Conservation (phyloP, 2,329 filamentous ascomycete species). For the Colletotrichum sp. region DNA sequence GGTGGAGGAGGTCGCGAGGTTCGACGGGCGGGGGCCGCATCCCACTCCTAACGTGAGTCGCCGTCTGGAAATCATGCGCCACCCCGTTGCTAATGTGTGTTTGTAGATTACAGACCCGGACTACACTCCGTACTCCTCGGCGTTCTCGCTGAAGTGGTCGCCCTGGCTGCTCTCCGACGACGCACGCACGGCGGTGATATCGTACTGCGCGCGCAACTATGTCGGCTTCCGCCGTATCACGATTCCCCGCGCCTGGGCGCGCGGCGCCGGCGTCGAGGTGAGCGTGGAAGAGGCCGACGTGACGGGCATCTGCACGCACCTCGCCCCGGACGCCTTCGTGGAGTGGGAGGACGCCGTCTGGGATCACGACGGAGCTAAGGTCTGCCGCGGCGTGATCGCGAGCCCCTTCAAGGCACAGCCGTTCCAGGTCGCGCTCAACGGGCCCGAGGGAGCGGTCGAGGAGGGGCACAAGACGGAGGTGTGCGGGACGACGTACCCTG, state of each 20-base stretch:
- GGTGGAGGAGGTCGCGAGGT: slow-evolving; percentile 55
- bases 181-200: slow-evolving; percentile 48
- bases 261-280: slow-evolving; percentile 39
- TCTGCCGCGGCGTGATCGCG: slow-evolving; percentile 58
- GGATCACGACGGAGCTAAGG: slow-evolving; percentile 37
- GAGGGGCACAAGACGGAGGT: slow-evolving; percentile 43
- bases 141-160: slow-evolving; percentile 59
- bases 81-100: neutral
- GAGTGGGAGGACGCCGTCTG: slow-evolving; percentile 59
- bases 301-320: slow-evolving; percentile 53
- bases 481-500: slow-evolving; percentile 52
- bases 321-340: slow-evolving; percentile 58
- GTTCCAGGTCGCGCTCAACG: slow-evolving; percentile 53
- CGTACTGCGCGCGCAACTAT: slow-evolving; percentile 56
- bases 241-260: slow-evolving; percentile 39
- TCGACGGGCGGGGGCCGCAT: slow-evolving; percentile 53
- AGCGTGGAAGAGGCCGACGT: slow-evolving; percentile 45
- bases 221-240: slow-evolving; percentile 60
- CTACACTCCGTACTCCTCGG: slow-evolving; percentile 51
- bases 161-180: slow-evolving; percentile 50
- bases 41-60: neutral
- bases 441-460: slow-evolving; percentile 23
- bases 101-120: slow-evolving; percentile 46
- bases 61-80: neutral
- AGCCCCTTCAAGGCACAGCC: slow-evolving; percentile 55